Base-by-base conservation (phyloP, 2,329 filamentous ascomycete species). In the Stagonosporopsis vannaccii region DNA sequence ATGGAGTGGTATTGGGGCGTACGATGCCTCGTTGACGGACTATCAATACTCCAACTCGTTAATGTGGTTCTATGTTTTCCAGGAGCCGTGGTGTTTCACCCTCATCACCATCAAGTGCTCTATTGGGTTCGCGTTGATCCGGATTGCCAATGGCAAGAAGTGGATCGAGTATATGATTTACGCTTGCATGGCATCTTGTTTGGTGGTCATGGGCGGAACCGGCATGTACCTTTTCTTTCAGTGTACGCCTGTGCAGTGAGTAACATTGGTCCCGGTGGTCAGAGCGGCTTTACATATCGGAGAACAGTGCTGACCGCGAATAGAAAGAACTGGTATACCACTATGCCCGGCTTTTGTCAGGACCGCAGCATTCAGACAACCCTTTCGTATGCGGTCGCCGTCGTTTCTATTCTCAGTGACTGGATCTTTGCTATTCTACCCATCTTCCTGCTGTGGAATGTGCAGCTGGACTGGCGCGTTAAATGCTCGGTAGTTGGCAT, bases 391-490 rank as follows among this genome's bases (percentile, higher is more conserved):
- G 48, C 47, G 12, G 57, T 60, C 9, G 57, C 57, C n/a, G 44
- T 51, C 7, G 52, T 60, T 4, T 60, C 59, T 6, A 43, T 66
- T 6, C 43, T 56, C 6, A 63, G 61, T 5, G 64, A 68, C 35
- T 68, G 64, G 59, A 54, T 59, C 12, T 65, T 67, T 26, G 66
- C 62, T 2, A 47, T 57, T 12, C 43, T 67, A 19, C 66, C 66
- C 1, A 77, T 82, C 7, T 79, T 80, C 49, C 68, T 87, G 2
- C 75, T 87, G 5, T 81, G 76, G 72, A 78, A 80, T 19, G 68
- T 85, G 43, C 80, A 85, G 55, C 84, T 87, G 77, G 78, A 79
- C 41, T 63, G 60, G 19, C 76, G 76, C 45, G 79, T 78, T 3
- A 87, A 85, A 64, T 35, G 78, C 9, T 81, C 81, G 2, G 71